Percentiles rank a stretch among this genome's conserved stretches.
Evolutionary conservation across 495 filamentous ascomycete genomes (phyloP).

Genomic region (Neurospora intermedia): DNA sequence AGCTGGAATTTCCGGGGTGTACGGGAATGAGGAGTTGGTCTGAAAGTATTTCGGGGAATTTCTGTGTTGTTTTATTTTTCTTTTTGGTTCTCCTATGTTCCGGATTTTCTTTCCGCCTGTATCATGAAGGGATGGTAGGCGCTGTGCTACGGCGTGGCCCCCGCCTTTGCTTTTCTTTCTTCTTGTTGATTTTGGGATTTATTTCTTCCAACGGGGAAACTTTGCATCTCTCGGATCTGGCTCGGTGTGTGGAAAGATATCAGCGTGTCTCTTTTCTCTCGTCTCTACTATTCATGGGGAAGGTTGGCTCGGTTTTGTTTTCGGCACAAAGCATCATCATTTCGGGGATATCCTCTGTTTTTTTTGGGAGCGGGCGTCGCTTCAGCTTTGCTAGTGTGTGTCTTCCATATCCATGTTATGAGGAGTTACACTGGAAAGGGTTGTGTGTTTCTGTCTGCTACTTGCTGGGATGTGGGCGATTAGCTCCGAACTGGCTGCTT

Average conservation of each 20-base stretch:
- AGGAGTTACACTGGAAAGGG: neutral
- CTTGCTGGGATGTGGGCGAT: neutral
- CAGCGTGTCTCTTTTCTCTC: neutral
- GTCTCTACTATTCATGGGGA: neutral
- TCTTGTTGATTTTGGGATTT: conserved; percentile 9
- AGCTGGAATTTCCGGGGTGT: conserved; percentile 10
- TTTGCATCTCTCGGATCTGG: conserved; percentile 22
- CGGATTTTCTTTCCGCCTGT: conserved; percentile 9
- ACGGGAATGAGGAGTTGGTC: conserved; percentile 18
- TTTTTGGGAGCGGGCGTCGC: neutral
- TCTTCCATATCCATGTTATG: neutral
- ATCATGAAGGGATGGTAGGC: conserved; percentile 18
- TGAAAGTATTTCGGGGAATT: conserved; percentile 8
- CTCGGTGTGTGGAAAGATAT: conserved; percentile 1
- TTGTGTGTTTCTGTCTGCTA: neutral
- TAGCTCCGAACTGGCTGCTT: neutral
- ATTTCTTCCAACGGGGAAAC: conserved; percentile 11
- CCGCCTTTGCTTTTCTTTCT: conserved; percentile 10
- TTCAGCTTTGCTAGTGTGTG: neutral
- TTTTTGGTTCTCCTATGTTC: neutral
- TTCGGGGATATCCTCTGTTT: neutral
- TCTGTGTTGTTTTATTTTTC: conserved; percentile 4
- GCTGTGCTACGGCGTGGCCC: conserved; percentile 4
- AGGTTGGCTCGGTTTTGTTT: neutral
- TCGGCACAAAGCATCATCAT: neutral